Evolutionary conservation across 1,139 yeast genomes (phyloP).

Genomic region (Maudiozyma humilis): DNA sequence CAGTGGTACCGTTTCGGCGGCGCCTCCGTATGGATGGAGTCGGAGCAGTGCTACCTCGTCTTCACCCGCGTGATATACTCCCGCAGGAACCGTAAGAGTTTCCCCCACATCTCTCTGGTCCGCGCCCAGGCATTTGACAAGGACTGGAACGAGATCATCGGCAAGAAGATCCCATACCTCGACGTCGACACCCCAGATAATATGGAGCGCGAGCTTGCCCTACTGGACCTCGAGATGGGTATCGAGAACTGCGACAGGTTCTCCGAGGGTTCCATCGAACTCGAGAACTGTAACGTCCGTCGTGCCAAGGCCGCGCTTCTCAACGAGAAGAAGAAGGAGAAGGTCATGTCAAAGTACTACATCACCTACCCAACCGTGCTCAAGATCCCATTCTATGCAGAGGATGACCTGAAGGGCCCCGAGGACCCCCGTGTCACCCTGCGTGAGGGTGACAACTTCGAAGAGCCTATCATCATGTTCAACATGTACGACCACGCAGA

Average conservation of each 20-base stretch:
- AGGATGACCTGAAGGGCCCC: constrained; percentile 36
- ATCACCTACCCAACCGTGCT: constrained; percentile 16
- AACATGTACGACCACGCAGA: constrained; percentile 34
- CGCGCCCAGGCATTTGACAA: constrained; percentile 19
- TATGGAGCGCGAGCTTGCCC: constrained; percentile 6
- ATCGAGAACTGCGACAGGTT: constrained; percentile 7
- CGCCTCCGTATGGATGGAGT: constrained; percentile 19
- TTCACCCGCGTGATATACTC: constrained; percentile 16
- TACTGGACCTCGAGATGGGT: constrained; percentile 9
- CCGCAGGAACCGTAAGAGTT: constrained; percentile 5
- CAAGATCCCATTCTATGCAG: constrained; percentile 12
- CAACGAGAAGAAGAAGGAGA: constrained; percentile 9
- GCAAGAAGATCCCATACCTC: constrained; percentile 14
- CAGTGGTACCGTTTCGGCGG: constrained; percentile 20
- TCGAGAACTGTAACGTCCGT: constrained; percentile 10
- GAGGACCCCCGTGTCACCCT: constrained; percentile 42
- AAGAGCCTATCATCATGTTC: constrained; percentile 43
- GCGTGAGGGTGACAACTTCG: constrained; percentile 43
- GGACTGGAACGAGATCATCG: constrained; percentile 22
- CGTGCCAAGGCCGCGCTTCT: constrained; percentile 5
- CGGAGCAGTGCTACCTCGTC: constrained; percentile 16
- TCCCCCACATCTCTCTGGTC: constrained; percentile 13
- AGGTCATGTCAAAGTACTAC: constrained; percentile 12
- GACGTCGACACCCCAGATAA: constrained; percentile 13
- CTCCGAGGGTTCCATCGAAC: constrained; percentile 3